Evolutionary conservation across 225 moss, liverwort and hornwort genomes (phyloP).

Genomic region (Anthoceros angustus): DNA sequence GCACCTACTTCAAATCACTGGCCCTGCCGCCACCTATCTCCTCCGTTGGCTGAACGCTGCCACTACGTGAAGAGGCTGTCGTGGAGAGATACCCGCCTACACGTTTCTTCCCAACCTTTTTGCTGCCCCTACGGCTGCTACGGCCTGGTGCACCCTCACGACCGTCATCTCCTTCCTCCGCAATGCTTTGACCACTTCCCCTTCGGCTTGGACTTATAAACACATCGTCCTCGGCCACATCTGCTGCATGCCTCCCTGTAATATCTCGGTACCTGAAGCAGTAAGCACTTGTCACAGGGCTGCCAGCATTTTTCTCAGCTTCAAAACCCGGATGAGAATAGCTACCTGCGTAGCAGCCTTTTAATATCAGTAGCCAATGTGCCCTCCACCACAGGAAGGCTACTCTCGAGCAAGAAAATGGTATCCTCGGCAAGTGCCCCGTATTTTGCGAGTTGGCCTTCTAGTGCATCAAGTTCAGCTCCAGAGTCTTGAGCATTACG

Average conservation of each 20-base stretch:
- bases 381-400: neutral
- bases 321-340: neutral
- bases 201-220: neutral
- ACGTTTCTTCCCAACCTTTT: neutral
- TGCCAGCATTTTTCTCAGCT: no score
- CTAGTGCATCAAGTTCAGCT: neutral
- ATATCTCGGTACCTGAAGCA: neutral
- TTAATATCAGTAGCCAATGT: neutral
- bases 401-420: neutral
- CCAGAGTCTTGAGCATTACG: neutral
- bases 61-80: neutral
- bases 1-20: neutral
- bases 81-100: neutral
- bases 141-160: neutral
- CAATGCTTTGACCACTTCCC: neutral
- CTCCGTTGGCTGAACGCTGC: neutral
- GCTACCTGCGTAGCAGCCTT: neutral
- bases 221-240: neutral
- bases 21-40: neutral
- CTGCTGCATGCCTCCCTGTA: neutral
- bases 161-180: neutral
- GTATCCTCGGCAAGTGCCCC: conserved; percentile 1
- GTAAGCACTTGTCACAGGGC: no score
- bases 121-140: neutral
- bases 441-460: neutral